These are phyloP conservation scores for Zea luxurians DNA, from an alignment of 176 grass and related monocot species.

Conservation along the genomic window DNA sequence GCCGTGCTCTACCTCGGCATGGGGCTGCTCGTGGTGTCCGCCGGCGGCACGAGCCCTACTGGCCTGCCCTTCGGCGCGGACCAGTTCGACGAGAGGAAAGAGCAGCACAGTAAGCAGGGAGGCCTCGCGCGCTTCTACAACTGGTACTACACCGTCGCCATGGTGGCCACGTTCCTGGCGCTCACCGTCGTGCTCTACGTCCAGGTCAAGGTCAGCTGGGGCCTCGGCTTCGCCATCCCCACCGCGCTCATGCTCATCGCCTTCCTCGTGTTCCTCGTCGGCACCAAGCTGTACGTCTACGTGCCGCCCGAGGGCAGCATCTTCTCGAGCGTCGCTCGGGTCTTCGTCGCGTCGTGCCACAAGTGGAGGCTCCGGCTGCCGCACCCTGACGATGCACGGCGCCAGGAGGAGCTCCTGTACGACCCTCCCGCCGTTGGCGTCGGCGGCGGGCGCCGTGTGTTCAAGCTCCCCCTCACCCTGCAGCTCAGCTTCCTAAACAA, in stretches of 20 bases:
- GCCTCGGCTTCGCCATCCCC: constrained; percentile 43
- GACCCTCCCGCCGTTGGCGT: background rate
- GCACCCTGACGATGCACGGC: constrained; percentile 8
- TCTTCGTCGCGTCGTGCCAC: constrained; percentile 39
- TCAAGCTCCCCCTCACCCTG: constrained; percentile 34
- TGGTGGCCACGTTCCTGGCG: constrained; percentile 11
- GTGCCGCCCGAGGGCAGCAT: constrained; percentile 48
- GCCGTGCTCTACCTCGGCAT: constrained; percentile 41
- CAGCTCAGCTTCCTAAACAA: constrained; percentile 51
- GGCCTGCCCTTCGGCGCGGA: constrained; percentile 48
- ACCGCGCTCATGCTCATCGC: constrained; percentile 27
- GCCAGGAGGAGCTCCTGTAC: constrained; percentile 35
- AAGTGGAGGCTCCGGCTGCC: constrained; percentile 43
- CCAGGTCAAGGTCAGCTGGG: constrained; percentile 44
- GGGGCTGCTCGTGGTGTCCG: constrained; percentile 21
- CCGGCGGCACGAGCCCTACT: constrained; percentile 30
- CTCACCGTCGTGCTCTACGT: constrained; percentile 40
- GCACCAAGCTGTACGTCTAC: constrained; percentile 25
- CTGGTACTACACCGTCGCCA: constrained; percentile 32
- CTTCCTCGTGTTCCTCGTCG: constrained; percentile 36
- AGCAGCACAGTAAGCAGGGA: constrained; percentile 6
- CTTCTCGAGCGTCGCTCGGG: constrained; percentile 40
- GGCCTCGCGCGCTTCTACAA: constrained; percentile 40
- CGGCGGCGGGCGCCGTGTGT: background rate
- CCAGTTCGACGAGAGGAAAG: constrained; percentile 32